Evolutionary conservation across 768 basidiomycete species (phyloP).

Genomic region (Hypholoma fasciculare): DNA sequence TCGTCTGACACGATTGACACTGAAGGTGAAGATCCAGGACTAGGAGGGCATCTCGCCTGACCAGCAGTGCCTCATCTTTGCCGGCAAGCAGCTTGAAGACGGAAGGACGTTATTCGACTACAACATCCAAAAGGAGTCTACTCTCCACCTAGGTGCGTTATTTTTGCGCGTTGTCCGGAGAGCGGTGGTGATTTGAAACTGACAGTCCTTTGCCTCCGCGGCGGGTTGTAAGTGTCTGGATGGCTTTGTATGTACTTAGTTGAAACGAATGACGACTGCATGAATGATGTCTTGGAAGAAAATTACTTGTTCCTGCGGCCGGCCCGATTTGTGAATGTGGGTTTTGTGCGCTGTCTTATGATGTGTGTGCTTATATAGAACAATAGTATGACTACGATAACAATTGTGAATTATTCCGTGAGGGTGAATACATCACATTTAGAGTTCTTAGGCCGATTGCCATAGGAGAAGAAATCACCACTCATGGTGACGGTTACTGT

Average conservation of each 20-base stretch:
- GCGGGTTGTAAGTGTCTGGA: conserved; percentile 28
- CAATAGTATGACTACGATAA: conserved; percentile 86
- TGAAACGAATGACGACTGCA: neutral
- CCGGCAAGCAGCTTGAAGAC: conserved; percentile 87
- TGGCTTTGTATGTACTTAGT: neutral
- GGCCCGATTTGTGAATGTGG: conserved; percentile 90
- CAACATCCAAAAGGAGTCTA: conserved; percentile 69
- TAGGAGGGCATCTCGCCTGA: conserved; percentile 58
- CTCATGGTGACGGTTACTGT: conserved; percentile 93
- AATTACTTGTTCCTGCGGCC: conserved; percentile 90
- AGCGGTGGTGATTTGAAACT: conserved; percentile 11
- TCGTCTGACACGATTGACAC: conserved; percentile 76
- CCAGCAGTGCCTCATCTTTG: conserved; percentile 69
- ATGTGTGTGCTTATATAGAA: conserved; percentile 23
- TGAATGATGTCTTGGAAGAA: conserved; percentile 62
- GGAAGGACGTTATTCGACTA: conserved; percentile 77
- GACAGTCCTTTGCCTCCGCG: conserved; percentile 42
- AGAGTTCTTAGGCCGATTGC: conserved; percentile 76
- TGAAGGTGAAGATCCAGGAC: conserved; percentile 74
- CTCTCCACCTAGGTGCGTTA: conserved; percentile 50
- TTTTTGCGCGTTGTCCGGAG: conserved; percentile 1
- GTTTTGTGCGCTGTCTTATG: conserved; percentile 30
- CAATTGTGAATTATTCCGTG: conserved; percentile 86
- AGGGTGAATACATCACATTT: conserved; percentile 89
- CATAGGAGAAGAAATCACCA: conserved; percentile 85